Evolutionary conservation across 352 stramenopile genomes (phyloP).

Genomic region (Thraustochytrium striatum): DNA sequence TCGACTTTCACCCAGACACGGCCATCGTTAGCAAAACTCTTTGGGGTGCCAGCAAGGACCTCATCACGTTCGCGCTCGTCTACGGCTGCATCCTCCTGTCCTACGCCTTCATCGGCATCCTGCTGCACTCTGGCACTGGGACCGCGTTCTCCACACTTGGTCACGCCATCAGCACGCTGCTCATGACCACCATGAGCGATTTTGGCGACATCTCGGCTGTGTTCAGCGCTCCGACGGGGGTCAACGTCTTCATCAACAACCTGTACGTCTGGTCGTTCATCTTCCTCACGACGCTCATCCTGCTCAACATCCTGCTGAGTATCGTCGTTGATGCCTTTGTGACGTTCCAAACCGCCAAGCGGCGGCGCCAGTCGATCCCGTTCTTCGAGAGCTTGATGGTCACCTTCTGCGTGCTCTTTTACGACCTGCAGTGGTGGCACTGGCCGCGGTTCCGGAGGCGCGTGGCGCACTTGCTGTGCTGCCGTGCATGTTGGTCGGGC

Average conservation of each 20-base stretch:
- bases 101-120: constrained; percentile 19
- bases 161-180: neutral
- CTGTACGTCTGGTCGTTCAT: constrained; percentile 25
- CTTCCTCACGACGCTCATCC: constrained; percentile 35
- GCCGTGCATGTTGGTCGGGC: too few species aligned
- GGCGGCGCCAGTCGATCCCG: neutral
- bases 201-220: too few species aligned
- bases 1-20: constrained; percentile 32
- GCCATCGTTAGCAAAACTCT: constrained; percentile 17
- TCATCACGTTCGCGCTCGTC: constrained; percentile 23
- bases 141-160: neutral
- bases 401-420: neutral
- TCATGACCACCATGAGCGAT: constrained; percentile 33
- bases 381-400: neutral
- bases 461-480: too few species aligned
- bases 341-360: neutral
- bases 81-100: constrained; percentile 10
- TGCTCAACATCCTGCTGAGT: constrained; percentile 40
- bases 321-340: constrained; percentile 38
- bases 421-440: neutral
- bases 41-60: neutral
- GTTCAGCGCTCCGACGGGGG: too few species aligned
- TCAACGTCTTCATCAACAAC: too few species aligned
- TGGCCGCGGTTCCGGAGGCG: neutral
- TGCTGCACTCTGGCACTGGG: constrained; percentile 2